Base-by-base conservation (phyloP, 805 yeast genomes). In the Sugiyamaella smithiae region DNA sequence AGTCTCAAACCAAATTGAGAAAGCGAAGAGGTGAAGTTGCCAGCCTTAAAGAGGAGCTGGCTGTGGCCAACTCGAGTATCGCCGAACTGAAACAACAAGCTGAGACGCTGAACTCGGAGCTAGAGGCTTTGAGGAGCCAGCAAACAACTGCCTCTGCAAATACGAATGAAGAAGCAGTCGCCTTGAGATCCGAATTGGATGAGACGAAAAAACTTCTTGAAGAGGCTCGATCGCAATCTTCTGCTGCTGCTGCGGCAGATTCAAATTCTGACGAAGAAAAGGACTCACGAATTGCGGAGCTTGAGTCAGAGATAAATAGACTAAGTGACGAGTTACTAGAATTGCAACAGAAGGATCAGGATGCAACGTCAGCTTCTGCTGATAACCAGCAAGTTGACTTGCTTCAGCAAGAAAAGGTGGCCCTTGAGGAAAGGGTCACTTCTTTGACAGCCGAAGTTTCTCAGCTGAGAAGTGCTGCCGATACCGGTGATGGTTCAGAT, bases 221-320 rank as follows among this genome's bases (percentile, higher is more conserved):
- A 24, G 65, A 64, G 37, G 60, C 62, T 35, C 38, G 54, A 42
- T 37, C 19, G 14, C 12, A 16, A 9, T 19, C 9, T 5, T 43
- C 36, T 7, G 11, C 14, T 3, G 19, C 8, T n/a, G 9, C 40
- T 4, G 29, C 37, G 19, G n/a, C n/a, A n/a, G n/a, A n/a, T n/a
- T 5, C 14, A 11, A 25, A 9, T n/a, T 16, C 17, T 26, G 26
- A 16, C 20, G 31, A 31, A 7, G 51, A 41, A 5, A 62, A 57
- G 42, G 56, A 56, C 45, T 58, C 46, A 37, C 56, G 62, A n/a
- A 56, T 57, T 19, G 59, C 58, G 29, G 62, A 64, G n/a, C 64
- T 64, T 32, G 68, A 68, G 19, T 57, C 46, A 16, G 66, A 65
- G 43, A 53, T 51, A 46, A 59, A 61, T 23, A 56, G 53, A 41